Conservation (phyloP, 2,329 filamentous ascomycete genomes). For the Diaporthe vexans region DNA sequence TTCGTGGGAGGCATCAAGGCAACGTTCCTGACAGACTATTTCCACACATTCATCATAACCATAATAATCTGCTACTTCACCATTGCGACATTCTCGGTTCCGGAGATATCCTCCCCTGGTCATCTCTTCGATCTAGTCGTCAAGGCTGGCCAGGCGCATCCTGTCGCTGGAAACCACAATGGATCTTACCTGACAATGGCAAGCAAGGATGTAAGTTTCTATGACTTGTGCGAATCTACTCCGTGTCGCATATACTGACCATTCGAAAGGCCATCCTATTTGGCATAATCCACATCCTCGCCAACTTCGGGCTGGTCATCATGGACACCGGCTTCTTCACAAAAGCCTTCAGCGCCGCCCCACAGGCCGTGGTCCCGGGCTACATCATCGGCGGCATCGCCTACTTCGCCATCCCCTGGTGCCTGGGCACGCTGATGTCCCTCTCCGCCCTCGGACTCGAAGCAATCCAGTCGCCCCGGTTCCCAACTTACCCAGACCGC, state of each 20-base stretch:
- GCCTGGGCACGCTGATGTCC: conserved; percentile 64
- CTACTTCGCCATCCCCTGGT: conserved; percentile 69
- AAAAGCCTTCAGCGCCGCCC: conserved; percentile 64
- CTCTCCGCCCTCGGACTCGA: conserved; percentile 63
- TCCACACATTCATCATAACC: conserved; percentile 68
- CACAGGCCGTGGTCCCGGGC: conserved; percentile 62
- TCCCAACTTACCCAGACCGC: conserved; percentile 66
- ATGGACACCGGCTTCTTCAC: conserved; percentile 69
- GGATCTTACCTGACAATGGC: conserved; percentile 70
- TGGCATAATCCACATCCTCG: conserved; percentile 62
- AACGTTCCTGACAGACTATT: conserved; percentile 64
- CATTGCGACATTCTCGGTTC: conserved; percentile 52
- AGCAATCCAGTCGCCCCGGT: conserved; percentile 55
- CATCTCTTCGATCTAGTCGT: conserved; percentile 65
- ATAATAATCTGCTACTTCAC: conserved; percentile 65
- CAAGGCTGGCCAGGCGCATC: conserved; percentile 57
- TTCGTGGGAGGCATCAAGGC: conserved; percentile 58
- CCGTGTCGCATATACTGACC: not conserved
- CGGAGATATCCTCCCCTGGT: conserved; percentile 62
- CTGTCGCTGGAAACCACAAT: conserved; percentile 65
- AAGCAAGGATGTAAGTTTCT: conserved; percentile 57
- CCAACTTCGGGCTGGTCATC: conserved; percentile 67
- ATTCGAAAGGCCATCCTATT: conserved; percentile 60
- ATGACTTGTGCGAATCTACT: too few relatives aligned
- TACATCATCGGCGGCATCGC: conserved; percentile 66